These are phyloP conservation scores for Coemansia sp. DNA, from an alignment of 192 early-diverging fungal species.

Conservation along the genomic window DNA sequence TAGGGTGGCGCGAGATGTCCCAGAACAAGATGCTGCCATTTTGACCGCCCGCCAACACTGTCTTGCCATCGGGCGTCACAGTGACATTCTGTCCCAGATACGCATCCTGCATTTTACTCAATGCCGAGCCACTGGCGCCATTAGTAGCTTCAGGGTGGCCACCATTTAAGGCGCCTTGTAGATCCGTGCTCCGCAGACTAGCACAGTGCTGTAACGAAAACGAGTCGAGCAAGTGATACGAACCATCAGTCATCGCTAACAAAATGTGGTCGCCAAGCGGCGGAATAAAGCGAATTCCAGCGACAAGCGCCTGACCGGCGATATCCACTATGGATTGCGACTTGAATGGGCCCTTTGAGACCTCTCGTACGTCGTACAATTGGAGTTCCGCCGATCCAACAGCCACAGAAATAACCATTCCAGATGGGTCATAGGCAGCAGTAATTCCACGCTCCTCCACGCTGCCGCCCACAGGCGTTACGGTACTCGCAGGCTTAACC, in stretches of 20 bases:
- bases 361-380: constrained; percentile 75
- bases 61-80: constrained; percentile 43
- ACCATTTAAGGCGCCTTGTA: neutral
- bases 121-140: neutral
- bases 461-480: constrained; percentile 8
- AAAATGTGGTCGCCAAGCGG: constrained; percentile 42
- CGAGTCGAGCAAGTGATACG: constrained; percentile 21
- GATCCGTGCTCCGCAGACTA: constrained; percentile 3
- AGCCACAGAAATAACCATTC: constrained; percentile 73
- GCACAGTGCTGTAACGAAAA: constrained; percentile 16
- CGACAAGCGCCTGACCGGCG: constrained; percentile 15
- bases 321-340: neutral
- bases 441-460: constrained; percentile 25
- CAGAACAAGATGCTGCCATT: constrained; percentile 41
- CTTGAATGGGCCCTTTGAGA: constrained; percentile 56
- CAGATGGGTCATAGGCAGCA: constrained; percentile 80
- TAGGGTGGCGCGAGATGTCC: constrained; percentile 18
- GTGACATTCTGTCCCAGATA: constrained; percentile 35
- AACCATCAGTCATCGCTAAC: constrained; percentile 28
- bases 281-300: constrained; percentile 28
- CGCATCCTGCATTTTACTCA: constrained; percentile 19
- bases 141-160: neutral
- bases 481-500: constrained; percentile 39
- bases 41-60: constrained; percentile 26
- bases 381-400: constrained; percentile 59